These are phyloP conservation scores for Ascochyta clinopodiicola DNA, from an alignment of 2,329 filamentous ascomycete species.

Conservation along the genomic window DNA sequence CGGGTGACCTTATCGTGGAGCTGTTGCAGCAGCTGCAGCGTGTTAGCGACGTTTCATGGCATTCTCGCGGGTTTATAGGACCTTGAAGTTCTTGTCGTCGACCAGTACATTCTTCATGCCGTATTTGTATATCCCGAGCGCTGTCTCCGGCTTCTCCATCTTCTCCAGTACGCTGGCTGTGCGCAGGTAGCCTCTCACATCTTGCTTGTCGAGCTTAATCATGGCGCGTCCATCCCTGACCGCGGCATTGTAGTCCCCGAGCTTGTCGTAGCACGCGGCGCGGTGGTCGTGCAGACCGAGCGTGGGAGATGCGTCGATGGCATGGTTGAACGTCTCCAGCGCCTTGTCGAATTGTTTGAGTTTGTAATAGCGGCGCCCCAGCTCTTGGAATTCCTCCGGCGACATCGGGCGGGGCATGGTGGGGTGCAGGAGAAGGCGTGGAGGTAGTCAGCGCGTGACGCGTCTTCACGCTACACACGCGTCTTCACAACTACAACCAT, in stretches of 20 bases:
- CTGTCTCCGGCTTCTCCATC: conserved; percentile 59
- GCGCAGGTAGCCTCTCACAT: conserved; percentile 65
- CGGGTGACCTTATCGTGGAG: conserved; percentile 56
- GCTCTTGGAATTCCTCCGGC: conserved; percentile 44
- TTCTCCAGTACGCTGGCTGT: conserved; percentile 58
- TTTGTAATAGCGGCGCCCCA: conserved; percentile 46
- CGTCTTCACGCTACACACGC: not conserved
- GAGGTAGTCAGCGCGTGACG: not conserved
- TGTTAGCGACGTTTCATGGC: not conserved
- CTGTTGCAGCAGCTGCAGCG: conserved; percentile 49
- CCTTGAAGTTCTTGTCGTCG: conserved; percentile 43
- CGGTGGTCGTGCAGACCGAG: conserved; percentile 60
- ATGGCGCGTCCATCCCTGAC: conserved; percentile 64
- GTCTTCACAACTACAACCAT: not conserved
- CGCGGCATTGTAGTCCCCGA: conserved; percentile 58
- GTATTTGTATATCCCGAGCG: conserved; percentile 63
- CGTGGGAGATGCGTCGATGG: conserved; percentile 37
- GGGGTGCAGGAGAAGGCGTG: not conserved
- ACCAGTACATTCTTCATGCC: conserved; percentile 61
- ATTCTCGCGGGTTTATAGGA: no score
- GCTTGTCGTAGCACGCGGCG: conserved; percentile 61
- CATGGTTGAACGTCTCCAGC: conserved; percentile 42
- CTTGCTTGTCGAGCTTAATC: conserved; percentile 58
- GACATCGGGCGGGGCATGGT: conserved; percentile 41
- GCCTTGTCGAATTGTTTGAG: conserved; percentile 46